Evolutionary conservation across 2,329 filamentous ascomycete species (phyloP).

Genomic region (Plenodomus biglobosus): DNA sequence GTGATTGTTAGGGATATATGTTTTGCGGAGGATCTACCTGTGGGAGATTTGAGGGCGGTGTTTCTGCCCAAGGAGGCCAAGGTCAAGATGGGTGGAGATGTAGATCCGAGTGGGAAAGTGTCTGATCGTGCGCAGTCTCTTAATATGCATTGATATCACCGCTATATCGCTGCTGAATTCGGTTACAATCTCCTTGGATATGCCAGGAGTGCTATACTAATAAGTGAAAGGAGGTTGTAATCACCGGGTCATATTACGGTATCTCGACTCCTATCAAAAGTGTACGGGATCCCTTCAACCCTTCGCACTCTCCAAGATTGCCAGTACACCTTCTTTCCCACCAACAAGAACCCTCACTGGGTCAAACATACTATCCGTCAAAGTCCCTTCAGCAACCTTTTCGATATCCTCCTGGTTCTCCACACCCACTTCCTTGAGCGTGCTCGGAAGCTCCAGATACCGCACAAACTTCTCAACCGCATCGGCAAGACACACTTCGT

Average conservation of each 20-base stretch:
- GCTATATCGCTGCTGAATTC: too few relatives aligned
- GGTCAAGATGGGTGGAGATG: background rate
- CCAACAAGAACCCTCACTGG: constrained; percentile 4
- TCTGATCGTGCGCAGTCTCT: too few relatives aligned
- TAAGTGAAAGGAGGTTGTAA: background rate
- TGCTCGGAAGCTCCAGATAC: constrained; percentile 18
- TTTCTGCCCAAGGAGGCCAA: constrained; percentile 4
- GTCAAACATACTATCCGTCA: constrained; percentile 22
- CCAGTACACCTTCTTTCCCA: constrained; percentile 13
- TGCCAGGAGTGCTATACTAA: background rate
- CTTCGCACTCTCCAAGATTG: constrained; percentile 12
- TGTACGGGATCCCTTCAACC: background rate
- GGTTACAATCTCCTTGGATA: background rate
- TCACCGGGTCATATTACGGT: too few relatives aligned
- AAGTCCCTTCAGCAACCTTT: constrained; percentile 23
- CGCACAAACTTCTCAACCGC: constrained; percentile 24
- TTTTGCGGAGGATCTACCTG: constrained; percentile 6
- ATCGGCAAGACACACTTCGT: constrained; percentile 23
- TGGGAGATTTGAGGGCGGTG: constrained; percentile 3
- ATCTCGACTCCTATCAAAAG: background rate
- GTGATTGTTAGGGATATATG: constrained; percentile 12
- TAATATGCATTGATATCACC: background rate
- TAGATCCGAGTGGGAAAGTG: too few relatives aligned
- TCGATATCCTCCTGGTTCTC: constrained; percentile 17
- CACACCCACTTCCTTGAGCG: constrained; percentile 22